Conservation (phyloP, 2,329 filamentous ascomycete species). For the Eurotiales sp. region DNA sequence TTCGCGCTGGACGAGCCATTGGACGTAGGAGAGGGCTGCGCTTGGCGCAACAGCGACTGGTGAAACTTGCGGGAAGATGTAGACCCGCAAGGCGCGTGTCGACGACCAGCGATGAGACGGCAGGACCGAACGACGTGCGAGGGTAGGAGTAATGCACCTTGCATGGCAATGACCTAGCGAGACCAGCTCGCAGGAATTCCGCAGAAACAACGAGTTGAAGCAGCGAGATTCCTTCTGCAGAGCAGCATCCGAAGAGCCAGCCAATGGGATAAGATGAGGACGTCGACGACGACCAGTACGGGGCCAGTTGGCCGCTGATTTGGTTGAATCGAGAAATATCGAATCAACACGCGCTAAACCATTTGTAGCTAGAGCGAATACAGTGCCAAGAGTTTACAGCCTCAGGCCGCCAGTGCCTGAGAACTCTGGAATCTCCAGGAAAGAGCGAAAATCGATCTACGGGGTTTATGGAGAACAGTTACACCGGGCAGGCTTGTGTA, state of each 20-base stretch:
- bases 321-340: no score
- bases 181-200: slow-evolving; percentile 20
- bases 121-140: slow-evolving; percentile 30
- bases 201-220: slow-evolving; percentile 20
- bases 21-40: slow-evolving; percentile 27
- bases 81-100: slow-evolving; percentile 26
- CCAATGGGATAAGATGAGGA: not conserved
- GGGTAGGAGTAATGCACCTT: slow-evolving; percentile 32
- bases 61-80: slow-evolving; percentile 30
- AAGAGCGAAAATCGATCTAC: no score
- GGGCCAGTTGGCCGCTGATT: no score
- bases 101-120: slow-evolving; percentile 35
- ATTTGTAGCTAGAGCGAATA: no score
- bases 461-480: no score
- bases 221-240: slow-evolving; percentile 16
- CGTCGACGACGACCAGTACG: no score
- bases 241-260: slow-evolving; percentile 13
- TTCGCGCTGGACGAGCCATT: slow-evolving; percentile 22
- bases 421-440: no score
- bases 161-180: slow-evolving; percentile 39
- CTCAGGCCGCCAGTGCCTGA: no score
- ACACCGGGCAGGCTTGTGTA: no score
- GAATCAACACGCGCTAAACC: no score
- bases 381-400: no score
- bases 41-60: slow-evolving; percentile 27